Base-by-base conservation (phyloP, 2,329 filamentous ascomycete species). In the Colletotrichum lupini region DNA sequence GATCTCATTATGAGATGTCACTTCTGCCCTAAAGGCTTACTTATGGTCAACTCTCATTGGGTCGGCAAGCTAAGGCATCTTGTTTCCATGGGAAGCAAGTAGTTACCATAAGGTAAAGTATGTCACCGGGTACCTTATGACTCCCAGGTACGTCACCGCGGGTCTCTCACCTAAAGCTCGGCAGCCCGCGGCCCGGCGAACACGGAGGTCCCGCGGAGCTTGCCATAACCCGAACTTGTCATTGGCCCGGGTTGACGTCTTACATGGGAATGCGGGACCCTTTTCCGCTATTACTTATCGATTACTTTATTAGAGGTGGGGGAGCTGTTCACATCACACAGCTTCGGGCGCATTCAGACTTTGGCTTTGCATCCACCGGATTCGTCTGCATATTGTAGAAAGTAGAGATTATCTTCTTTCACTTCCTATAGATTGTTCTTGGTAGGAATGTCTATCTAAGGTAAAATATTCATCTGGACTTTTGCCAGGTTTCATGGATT, bases 121-220 rank as follows among this genome's bases (percentile, higher is more conserved):
- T 30, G 22, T 22, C 30, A 46, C 53, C 26, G 22, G 24, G 26
- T 37, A 53, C 28, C 56, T 32, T 42, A 61, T 64, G 28, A 64
- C 61, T 49, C 16, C 42, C 19, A 49, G 42, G 42, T n/a, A 49
- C 42, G 42, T 49, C 42, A 5, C 42, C 8, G 42, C 42, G 42
- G 42, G 42, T n/a, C 42, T 49, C 24, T 46, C 37, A 52, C 42
- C 59, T 26, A 30, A 57, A 63, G 68, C 58, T 30, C 52, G 64
- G 55, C 55, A 19, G 56, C 32, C 52, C 35, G 69, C 58, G 32
- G 56, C 64, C 30, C 22, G 68, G 66, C 58, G 57, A 32, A 68
- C 46, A 58, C 57, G 49, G 68, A 59, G 69, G 65, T 26, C 32
- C n/a, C 49, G n/a, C n/a, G 68, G 58, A 24, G 58, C 37, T 42